Conservation (phyloP, 2,329 filamentous ascomycete species). For the Penicillium sp. region DNA sequence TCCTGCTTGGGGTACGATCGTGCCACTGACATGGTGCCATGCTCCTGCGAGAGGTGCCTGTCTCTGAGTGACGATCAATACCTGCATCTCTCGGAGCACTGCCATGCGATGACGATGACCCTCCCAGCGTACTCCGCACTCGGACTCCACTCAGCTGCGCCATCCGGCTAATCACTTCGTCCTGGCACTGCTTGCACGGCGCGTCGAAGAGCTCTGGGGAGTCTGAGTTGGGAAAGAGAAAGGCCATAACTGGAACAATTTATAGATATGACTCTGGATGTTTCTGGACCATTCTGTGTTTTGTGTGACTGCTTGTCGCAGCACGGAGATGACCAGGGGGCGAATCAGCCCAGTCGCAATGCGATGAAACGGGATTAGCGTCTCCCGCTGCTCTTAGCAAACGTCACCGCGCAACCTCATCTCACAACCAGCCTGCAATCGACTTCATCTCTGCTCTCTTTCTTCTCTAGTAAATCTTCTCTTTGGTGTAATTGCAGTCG, state of each 20-base stretch:
- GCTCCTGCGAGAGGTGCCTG: not conserved
- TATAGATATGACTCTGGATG: no score
- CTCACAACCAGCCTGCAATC: conserved; percentile 18
- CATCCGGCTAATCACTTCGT: conserved; percentile 9
- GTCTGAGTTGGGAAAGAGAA: no score
- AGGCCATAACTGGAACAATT: no score
- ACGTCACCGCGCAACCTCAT: conserved; percentile 38
- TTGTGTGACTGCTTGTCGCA: conserved; percentile 12
- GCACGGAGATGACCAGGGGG: conserved; percentile 10
- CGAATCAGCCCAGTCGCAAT: conserved; percentile 18
- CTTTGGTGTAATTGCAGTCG: conserved; percentile 3
- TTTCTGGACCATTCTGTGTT: conserved; percentile 2
- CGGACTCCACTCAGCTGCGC: conserved; percentile 15
- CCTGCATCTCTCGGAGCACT: conserved; percentile 5
- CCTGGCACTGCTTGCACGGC: not conserved
- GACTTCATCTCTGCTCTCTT: conserved; percentile 10
- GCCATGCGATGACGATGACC: conserved; percentile 16
- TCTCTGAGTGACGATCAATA: conserved; percentile 1
- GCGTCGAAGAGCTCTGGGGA: no score
- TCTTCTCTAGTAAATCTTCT: conserved; percentile 8
- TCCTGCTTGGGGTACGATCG: no score
- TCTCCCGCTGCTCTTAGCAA: conserved; percentile 28
- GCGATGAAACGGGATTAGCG: conserved; percentile 26
- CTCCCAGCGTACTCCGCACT: conserved; percentile 10
- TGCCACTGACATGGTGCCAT: no score